Evolutionary conservation across 2,329 filamentous ascomycete genomes (phyloP).

Genomic region (Calonectria pauciramosa): DNA sequence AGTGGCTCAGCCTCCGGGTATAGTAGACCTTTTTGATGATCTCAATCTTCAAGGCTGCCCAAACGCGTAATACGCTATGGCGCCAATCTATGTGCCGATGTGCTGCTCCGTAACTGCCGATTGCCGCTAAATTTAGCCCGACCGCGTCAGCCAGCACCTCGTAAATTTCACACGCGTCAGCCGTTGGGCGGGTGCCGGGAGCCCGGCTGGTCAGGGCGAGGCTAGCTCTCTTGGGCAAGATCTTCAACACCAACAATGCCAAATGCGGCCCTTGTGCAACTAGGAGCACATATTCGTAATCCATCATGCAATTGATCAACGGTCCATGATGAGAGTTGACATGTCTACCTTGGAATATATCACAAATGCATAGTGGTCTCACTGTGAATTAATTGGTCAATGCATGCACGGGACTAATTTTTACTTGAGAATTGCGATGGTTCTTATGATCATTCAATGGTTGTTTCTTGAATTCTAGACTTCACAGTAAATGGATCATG

Average conservation of each 20-base stretch:
- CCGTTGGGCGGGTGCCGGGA: background rate
- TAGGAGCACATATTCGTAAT: background rate
- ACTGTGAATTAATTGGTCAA: background rate
- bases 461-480: background rate
- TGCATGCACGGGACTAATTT: background rate
- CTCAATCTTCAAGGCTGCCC: background rate
- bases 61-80: conserved; percentile 1
- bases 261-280: background rate
- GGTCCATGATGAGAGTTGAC: background rate
- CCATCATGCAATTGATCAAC: background rate
- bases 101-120: background rate
- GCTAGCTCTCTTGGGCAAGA: background rate
- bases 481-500: background rate
- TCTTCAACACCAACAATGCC: background rate
- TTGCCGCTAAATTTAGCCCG: background rate
- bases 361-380: background rate
- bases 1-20: background rate
- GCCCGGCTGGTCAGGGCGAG: background rate
- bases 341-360: background rate
- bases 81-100: background rate
- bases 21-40: background rate
- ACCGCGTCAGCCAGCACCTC: background rate
- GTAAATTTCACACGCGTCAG: background rate
- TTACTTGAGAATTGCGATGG: too few species aligned
- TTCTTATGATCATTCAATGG: background rate